Evolutionary conservation across 805 yeast species (phyloP).

Genomic region (Hanseniaspora clermontiae): DNA sequence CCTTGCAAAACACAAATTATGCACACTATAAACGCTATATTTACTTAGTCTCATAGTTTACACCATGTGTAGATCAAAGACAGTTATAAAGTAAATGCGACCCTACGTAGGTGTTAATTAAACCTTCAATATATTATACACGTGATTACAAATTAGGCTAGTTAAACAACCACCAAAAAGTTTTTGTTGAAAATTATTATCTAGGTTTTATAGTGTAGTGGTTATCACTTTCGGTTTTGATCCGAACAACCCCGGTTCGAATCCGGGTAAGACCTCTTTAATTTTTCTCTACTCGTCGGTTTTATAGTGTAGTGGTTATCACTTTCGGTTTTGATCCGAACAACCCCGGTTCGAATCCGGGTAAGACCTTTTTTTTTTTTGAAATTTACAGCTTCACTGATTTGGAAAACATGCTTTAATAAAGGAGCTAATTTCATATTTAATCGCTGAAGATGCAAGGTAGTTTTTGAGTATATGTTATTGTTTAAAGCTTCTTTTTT

Average conservation of each 20-base stretch:
- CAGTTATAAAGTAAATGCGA: too few species aligned
- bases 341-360: conserved; percentile 83
- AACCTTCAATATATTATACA: background rate
- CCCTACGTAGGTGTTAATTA: too few species aligned
- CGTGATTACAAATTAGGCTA: background rate
- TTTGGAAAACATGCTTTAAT: too few species aligned
- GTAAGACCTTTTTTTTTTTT: conserved; percentile 43
- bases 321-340: conserved; percentile 50
- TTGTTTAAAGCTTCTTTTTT: background rate
- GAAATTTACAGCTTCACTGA: too few species aligned
- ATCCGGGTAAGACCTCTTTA: conserved; percentile 63
- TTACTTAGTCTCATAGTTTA: too few species aligned
- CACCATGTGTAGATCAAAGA: too few species aligned
- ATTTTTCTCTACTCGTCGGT: background rate
- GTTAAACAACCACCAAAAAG: background rate
- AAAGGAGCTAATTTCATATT: too few species aligned
- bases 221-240: conserved; percentile 51
- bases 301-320: conserved; percentile 49
- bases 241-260: conserved; percentile 72
- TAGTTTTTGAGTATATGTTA: too few species aligned
- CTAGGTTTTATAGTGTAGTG: conserved; percentile 46
- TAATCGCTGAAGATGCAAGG: too few species aligned
- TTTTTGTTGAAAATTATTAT: conserved; percentile 13
- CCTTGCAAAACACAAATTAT: too few species aligned
- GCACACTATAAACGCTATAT: too few species aligned